Percentiles rank a stretch among this genome's conserved stretches.
These are phyloP conservation scores for Pythium aquatile DNA, from an alignment of 352 stramenopile genomes.

Conservation along the genomic window DNA sequence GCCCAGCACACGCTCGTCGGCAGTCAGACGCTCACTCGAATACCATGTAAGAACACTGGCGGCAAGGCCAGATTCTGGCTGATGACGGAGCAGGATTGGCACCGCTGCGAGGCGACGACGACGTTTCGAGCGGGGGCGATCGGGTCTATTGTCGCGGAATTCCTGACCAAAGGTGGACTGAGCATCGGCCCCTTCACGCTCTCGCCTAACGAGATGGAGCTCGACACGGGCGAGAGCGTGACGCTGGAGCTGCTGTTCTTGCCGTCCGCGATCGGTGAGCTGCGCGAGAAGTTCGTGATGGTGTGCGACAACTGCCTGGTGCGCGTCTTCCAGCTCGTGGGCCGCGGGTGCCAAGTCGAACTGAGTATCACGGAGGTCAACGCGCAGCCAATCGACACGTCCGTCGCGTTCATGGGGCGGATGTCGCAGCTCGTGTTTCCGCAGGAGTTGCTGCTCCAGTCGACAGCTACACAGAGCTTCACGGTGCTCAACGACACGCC, in stretches of 20 bases:
- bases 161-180: conserved; percentile 8
- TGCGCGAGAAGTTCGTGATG: conserved; percentile 67
- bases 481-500: conserved; percentile 65
- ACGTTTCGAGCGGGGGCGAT: conserved; percentile 4
- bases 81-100: conserved; percentile 56
- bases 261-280: conserved; percentile 53
- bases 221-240: conserved; percentile 41
- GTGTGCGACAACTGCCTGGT: conserved; percentile 86
- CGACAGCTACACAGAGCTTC: conserved; percentile 36
- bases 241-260: conserved; percentile 52
- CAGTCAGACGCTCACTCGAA: conserved; percentile 36
- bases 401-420: conserved; percentile 41
- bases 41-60: conserved; percentile 61
- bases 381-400: conserved; percentile 39
- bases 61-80: conserved; percentile 72
- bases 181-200: conserved; percentile 53
- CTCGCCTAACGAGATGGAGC: conserved; percentile 52
- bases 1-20: conserved; percentile 69
- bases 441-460: conserved; percentile 37
- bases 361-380: conserved; percentile 51
- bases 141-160: background rate
- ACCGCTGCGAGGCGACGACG: conserved; percentile 31
- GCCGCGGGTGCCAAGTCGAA: conserved; percentile 67
- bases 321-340: conserved; percentile 63
- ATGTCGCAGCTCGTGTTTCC: conserved; percentile 54